A percentile compares a stretch with the other conserved stretches of the same genome.
phyloP scores from a whole-genome alignment of 768 basidiomycete species.

The Hebeloma cylindrosporum region DNA sequence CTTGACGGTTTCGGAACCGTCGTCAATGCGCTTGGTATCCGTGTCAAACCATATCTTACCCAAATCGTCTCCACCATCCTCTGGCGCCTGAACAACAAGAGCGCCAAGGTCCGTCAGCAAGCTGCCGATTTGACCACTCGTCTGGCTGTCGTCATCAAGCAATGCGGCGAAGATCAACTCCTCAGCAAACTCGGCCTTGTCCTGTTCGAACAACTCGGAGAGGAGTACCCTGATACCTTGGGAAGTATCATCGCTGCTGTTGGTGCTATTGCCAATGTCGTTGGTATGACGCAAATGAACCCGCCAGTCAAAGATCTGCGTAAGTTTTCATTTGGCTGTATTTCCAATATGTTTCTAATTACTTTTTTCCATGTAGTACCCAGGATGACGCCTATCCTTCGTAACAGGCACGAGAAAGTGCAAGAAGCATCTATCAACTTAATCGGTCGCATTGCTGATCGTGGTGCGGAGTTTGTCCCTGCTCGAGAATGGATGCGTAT shows the following conservation, averaged over 20 bases:
- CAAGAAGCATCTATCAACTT: conserved; percentile 99
- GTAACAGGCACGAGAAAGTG: conserved; percentile 98
- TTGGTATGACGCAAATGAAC: conserved; percentile 99
- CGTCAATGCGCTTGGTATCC: conserved; percentile 93
- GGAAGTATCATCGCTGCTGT: conserved; percentile 99
- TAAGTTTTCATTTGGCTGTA: conserved; percentile 46
- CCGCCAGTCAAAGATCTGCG: conserved; percentile 98
- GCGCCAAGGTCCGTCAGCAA: conserved; percentile 97
- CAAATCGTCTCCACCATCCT: conserved; percentile 99
- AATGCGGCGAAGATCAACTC: conserved; percentile 95
- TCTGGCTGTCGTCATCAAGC: conserved; percentile 96
- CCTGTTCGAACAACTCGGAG: conserved; percentile 96
- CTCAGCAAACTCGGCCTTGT: conserved; percentile 96
- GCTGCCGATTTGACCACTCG: conserved; percentile 98
- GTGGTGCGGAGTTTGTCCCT: conserved; percentile 97
- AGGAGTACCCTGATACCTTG: conserved; percentile 98
- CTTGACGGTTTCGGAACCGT: conserved; percentile 97
- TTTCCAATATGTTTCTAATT: conserved; percentile 1
- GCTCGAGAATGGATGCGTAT: conserved; percentile 99
- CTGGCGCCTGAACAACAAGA: conserved; percentile 99
- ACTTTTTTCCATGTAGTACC: conserved; percentile 61
- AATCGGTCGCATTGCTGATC: conserved; percentile 99
- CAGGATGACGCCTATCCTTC: conserved; percentile 99
- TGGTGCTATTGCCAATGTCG: conserved; percentile 98
- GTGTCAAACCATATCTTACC: conserved; percentile 97